Evolutionary conservation across 2,329 filamentous ascomycete species (phyloP).

Genomic region (Neonectria hederae): DNA sequence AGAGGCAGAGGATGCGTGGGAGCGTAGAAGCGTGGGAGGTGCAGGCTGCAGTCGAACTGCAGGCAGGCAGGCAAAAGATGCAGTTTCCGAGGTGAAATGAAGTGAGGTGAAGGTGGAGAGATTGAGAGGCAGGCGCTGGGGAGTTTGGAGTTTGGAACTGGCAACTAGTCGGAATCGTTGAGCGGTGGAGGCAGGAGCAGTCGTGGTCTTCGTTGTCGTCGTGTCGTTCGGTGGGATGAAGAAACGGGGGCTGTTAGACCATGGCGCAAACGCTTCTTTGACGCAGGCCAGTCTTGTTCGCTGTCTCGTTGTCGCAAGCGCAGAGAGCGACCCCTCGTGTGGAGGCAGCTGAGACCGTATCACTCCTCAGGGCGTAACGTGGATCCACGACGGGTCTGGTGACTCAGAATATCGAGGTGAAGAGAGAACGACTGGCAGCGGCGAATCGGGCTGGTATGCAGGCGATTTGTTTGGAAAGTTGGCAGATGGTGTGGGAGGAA

Average conservation of each 20-base stretch:
- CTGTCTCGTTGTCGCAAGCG: conserved; percentile 23
- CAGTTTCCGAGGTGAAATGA: conserved; percentile 12
- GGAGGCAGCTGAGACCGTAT: conserved; percentile 36
- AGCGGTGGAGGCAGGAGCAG: not conserved
- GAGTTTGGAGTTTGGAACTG: conserved; percentile 7
- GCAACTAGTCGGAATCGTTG: conserved; percentile 6
- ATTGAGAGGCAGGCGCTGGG: conserved; percentile 11
- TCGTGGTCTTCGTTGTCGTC: conserved; percentile 26
- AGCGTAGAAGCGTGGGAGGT: conserved; percentile 9
- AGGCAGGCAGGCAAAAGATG: conserved; percentile 25
- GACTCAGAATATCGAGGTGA: conserved; percentile 41
- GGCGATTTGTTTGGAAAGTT: conserved; percentile 39
- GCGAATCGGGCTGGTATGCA: conserved; percentile 43
- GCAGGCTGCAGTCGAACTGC: conserved; percentile 31
- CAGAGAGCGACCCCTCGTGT: conserved; percentile 36
- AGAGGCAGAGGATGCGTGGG: conserved; percentile 28
- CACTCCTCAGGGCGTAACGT: conserved; percentile 40
- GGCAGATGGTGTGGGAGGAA: conserved; percentile 36
- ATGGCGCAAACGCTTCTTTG: conserved; percentile 39
- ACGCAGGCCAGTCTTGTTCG: conserved; percentile 31
- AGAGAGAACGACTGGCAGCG: conserved; percentile 40
- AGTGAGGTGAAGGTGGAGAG: conserved; percentile 15
- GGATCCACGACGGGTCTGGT: conserved; percentile 39
- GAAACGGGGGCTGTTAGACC: conserved; percentile 39
- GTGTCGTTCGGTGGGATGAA: conserved; percentile 33